Conservation (phyloP, 257 asterid genomes). For the Nicotiana otophora region DNA sequence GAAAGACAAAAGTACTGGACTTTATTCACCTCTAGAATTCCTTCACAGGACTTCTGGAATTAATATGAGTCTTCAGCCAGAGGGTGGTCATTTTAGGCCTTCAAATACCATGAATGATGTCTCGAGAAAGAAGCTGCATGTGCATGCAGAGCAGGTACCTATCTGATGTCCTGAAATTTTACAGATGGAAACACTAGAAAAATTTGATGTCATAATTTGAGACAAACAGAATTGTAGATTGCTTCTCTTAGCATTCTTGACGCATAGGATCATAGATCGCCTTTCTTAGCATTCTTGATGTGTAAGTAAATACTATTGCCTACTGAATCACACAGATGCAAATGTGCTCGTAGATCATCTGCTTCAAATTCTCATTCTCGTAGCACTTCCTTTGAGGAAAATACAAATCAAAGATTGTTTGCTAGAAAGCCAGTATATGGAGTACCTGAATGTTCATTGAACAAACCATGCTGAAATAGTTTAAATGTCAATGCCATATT, state of each 20-base stretch:
- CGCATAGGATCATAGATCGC: not conserved
- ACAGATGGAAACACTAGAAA: not conserved
- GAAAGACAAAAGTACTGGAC: slow-evolving; percentile 28
- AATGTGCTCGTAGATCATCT: not conserved
- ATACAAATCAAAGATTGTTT: not conserved
- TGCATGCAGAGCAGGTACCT: slow-evolving; percentile 63
- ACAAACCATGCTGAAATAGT: not conserved
- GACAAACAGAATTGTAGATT: not conserved
- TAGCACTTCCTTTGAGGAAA: not conserved
- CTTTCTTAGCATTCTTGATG: not conserved
- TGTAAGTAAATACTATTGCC: not conserved
- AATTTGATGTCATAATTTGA: not conserved
- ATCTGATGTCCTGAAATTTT: not conserved
- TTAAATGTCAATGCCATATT: not conserved
- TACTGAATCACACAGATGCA: not conserved
- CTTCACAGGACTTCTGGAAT: slow-evolving; percentile 39
- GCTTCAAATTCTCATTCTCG: not conserved
- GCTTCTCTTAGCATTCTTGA: not conserved
- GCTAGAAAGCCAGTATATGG: not conserved
- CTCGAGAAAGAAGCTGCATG: slow-evolving; percentile 52
- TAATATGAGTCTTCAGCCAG: slow-evolving; percentile 33
- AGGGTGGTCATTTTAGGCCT: slow-evolving; percentile 28
- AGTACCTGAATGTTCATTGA: not conserved
- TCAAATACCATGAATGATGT: slow-evolving; percentile 27
- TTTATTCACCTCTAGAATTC: slow-evolving; percentile 35